Percentiles rank a stretch among this genome's conserved stretches.
phyloP scores from a whole-genome alignment of 805 yeast genomes.

The Candida ipomoeae region DNA sequence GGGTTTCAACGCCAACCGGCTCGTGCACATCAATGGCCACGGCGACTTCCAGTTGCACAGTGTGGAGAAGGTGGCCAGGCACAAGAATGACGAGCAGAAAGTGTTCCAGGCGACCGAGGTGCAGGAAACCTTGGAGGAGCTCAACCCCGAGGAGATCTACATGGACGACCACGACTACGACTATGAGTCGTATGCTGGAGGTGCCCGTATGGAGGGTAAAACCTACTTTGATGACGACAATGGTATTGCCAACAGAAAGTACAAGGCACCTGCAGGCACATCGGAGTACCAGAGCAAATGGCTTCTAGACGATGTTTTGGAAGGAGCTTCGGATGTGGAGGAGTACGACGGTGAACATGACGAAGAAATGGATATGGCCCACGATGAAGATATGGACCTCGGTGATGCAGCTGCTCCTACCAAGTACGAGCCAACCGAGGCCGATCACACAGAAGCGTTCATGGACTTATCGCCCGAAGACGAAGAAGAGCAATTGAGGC shows the following conservation, averaged over 20 bases:
- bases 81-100: slow-evolving; percentile 22
- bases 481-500: slow-evolving; percentile 70
- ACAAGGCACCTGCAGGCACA: slow-evolving; percentile 61
- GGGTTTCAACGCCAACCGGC: slow-evolving; percentile 72
- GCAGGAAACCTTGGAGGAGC: slow-evolving; percentile 58
- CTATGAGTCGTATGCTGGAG: slow-evolving; percentile 27
- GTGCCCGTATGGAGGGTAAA: slow-evolving; percentile 57
- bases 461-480: slow-evolving; percentile 78
- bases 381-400: slow-evolving; percentile 33
- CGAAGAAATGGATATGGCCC: slow-evolving; percentile 23
- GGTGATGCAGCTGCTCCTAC: slow-evolving; percentile 20
- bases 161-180: slow-evolving; percentile 34
- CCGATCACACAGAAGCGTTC: slow-evolving; percentile 51
- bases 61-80: slow-evolving; percentile 48
- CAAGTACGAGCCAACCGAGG: slow-evolving; percentile 45
- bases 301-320: slow-evolving; percentile 57
- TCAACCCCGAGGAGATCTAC: slow-evolving; percentile 51
- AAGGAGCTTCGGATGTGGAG: slow-evolving; percentile 42
- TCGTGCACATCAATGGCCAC: slow-evolving; percentile 80
- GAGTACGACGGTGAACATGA: slow-evolving; percentile 34
- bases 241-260: slow-evolving; percentile 21
- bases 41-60: slow-evolving; percentile 82
- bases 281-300: slow-evolving; percentile 76
- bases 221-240: slow-evolving; percentile 38
- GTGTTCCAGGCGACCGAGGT: slow-evolving; percentile 30